A percentile compares a stretch with the other conserved stretches of the same genome.
Conservation (phyloP, 2,329 filamentous ascomycete species). For the Calonectria leucothoes region DNA sequence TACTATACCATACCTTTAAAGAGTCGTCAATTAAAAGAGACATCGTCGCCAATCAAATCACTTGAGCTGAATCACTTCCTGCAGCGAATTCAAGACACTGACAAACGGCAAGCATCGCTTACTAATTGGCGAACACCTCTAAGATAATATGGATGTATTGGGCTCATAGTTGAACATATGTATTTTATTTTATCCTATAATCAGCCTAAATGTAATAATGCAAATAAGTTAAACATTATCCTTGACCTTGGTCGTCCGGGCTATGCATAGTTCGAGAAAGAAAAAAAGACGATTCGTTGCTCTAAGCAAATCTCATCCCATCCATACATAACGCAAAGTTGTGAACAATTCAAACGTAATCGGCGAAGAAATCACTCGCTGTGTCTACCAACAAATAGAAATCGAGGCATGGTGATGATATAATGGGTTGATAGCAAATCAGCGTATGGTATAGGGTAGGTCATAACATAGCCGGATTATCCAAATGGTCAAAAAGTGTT, state of each 20-base stretch:
- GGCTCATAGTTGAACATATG: neutral
- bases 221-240: neutral
- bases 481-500: neutral
- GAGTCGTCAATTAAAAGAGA: slow-evolving; percentile 24
- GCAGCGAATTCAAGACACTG: neutral
- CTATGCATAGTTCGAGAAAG: too few relatives aligned
- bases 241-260: too few relatives aligned
- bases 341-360: neutral
- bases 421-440: too few relatives aligned
- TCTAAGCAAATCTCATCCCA: too few relatives aligned
- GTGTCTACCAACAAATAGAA: too few relatives aligned
- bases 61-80: neutral
- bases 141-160: neutral
- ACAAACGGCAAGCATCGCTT: neutral
- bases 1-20: slow-evolving; percentile 24
- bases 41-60: slow-evolving; percentile 19
- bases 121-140: slow-evolving; percentile 6
- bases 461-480: neutral
- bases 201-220: neutral
- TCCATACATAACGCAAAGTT: neutral
- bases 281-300: too few relatives aligned
- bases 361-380: neutral
- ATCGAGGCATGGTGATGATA: neutral
- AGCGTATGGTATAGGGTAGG: neutral
- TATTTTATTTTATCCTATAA: neutral